Evolutionary conservation across 371 early-diverging fungal species (phyloP).

Genomic region (Mortierella sp.): DNA sequence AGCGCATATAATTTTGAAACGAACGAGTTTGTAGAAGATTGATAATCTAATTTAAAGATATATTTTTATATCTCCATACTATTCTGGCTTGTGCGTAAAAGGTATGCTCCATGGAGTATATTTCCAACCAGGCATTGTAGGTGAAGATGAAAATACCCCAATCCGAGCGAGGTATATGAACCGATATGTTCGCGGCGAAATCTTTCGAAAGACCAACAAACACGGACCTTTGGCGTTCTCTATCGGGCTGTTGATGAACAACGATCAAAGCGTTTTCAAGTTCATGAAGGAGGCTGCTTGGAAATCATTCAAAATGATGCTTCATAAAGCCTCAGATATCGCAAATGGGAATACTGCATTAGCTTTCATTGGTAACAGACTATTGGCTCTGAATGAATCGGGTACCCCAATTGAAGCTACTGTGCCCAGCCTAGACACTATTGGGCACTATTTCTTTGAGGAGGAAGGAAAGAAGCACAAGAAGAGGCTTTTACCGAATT

Average conservation of each 20-base stretch:
- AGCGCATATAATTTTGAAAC: not conserved
- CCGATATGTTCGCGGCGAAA: conserved; percentile 38
- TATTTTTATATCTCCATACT: too few relatives aligned
- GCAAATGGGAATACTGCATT: conserved; percentile 37
- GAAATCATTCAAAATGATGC: conserved; percentile 12
- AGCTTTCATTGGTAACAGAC: conserved; percentile 19
- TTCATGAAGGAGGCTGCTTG: not conserved
- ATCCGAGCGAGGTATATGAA: conserved; percentile 52
- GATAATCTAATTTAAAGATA: not conserved
- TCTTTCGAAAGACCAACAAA: conserved; percentile 30
- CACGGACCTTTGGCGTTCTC: conserved; percentile 22
- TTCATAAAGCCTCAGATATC: conserved; percentile 10
- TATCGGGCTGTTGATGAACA: conserved; percentile 28
- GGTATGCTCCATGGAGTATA: conserved; percentile 55
- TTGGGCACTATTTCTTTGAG: conserved; percentile 52
- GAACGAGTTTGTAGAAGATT: not conserved
- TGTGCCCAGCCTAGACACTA: conserved; percentile 37
- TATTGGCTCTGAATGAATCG: conserved; percentile 44
- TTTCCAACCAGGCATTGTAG: conserved; percentile 20
- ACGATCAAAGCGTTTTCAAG: conserved; percentile 8
- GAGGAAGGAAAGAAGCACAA: conserved; percentile 13
- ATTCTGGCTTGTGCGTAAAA: not conserved
- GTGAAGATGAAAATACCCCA: conserved; percentile 3
- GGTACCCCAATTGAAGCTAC: conserved; percentile 30
- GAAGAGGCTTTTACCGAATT: not conserved